These are phyloP conservation scores for Fusarium sp. DNA, from an alignment of 2,329 filamentous ascomycete species.

Conservation along the genomic window DNA sequence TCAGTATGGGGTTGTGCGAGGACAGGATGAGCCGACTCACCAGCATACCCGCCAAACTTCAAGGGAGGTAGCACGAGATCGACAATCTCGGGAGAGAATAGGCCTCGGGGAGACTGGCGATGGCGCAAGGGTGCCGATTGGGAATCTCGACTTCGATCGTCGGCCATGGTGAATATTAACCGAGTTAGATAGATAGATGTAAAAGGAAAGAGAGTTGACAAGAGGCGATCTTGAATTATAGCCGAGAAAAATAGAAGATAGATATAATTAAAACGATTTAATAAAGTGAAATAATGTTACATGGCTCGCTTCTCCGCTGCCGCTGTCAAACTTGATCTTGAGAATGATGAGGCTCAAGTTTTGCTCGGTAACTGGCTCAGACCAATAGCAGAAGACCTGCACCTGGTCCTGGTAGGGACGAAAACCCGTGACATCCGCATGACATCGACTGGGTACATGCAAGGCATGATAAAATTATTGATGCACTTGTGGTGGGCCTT, in stretches of 20 bases:
- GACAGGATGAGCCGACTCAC: constrained; percentile 50
- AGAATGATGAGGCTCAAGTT: constrained; percentile 30
- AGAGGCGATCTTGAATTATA: background rate
- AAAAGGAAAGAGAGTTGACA: background rate
- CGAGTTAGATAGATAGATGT: background rate
- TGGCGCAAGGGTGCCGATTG: constrained; percentile 35
- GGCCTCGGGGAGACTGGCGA: constrained; percentile 45
- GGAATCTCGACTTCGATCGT: constrained; percentile 28
- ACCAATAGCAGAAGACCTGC: constrained; percentile 21
- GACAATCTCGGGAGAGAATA: constrained; percentile 55
- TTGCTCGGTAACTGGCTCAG: constrained; percentile 18
- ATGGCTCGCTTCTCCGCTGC: constrained; percentile 20
- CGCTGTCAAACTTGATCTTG: constrained; percentile 14
- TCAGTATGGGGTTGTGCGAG: constrained; percentile 27
- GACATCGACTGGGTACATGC: constrained; percentile 16
- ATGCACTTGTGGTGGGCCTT: background rate
- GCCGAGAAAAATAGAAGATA: background rate
- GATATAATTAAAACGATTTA: constrained; percentile 21
- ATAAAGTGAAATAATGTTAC: constrained; percentile 31
- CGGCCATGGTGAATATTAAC: constrained; percentile 28
- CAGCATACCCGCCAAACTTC: constrained; percentile 67
- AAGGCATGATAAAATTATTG: background rate
- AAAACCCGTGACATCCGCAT: constrained; percentile 38
- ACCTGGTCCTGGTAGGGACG: constrained; percentile 8
- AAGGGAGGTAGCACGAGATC: constrained; percentile 61